Evolutionary conservation across 192 early-diverging fungal genomes (phyloP).

Genomic region (Dispira simplex): DNA sequence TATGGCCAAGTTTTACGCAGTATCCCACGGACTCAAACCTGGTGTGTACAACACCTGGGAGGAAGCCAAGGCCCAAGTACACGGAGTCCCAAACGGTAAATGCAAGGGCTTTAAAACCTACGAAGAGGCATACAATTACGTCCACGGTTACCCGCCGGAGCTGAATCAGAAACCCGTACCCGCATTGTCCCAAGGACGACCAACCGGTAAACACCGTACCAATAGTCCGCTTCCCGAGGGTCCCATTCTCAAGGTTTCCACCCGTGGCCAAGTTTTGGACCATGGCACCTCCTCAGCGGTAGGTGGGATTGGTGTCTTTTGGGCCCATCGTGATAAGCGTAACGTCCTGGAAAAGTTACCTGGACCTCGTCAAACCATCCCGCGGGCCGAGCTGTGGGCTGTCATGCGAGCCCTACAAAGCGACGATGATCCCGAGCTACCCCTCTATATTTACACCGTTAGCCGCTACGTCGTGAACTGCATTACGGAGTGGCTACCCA

Average conservation of each 20-base stretch:
- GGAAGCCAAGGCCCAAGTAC: too few relatives aligned
- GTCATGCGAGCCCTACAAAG: not conserved
- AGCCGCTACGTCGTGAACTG: conserved; percentile 60
- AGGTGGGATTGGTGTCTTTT: conserved; percentile 7
- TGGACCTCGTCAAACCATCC: conserved; percentile 1
- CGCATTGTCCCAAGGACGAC: too few relatives aligned
- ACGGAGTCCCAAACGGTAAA: too few relatives aligned
- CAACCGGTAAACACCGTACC: too few relatives aligned
- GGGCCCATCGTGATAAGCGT: not conserved
- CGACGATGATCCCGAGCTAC: not conserved
- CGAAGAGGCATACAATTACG: too few relatives aligned
- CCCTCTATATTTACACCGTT: conserved; percentile 1
- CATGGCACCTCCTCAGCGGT: not conserved
- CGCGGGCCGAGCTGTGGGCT: conserved; percentile 3
- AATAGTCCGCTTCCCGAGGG: not conserved
- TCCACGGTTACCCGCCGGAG: too few relatives aligned
- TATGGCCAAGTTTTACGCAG: too few relatives aligned
- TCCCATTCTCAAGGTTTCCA: not conserved
- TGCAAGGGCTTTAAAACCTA: too few relatives aligned
- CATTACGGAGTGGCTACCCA: conserved; percentile 47
- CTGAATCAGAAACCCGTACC: too few relatives aligned
- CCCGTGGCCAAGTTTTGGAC: not conserved
- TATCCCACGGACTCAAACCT: too few relatives aligned
- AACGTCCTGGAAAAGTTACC: conserved; percentile 5
- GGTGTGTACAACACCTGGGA: too few relatives aligned